These are phyloP conservation scores for Amanita jacksonii DNA, from an alignment of 768 basidiomycete species.

Conservation along the genomic window DNA sequence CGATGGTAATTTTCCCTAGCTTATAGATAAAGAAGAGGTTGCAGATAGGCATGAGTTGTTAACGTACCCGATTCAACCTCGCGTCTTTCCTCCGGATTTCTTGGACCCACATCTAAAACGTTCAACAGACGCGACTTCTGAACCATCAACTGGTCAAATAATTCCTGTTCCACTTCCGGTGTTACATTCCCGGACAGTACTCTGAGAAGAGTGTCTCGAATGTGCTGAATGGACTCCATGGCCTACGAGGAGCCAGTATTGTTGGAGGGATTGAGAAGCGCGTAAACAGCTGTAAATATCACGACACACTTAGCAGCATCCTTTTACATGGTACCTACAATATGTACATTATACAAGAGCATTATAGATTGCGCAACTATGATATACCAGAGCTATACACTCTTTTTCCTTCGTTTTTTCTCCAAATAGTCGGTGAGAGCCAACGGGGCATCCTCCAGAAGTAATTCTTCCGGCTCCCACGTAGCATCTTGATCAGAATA, in stretches of 20 bases:
- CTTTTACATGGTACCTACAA: neutral
- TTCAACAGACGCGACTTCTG: conserved; percentile 54
- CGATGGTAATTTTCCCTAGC: conserved; percentile 55
- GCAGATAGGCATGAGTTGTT: neutral
- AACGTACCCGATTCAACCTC: conserved; percentile 58
- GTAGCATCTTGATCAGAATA: conserved; percentile 42
- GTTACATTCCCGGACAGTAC: conserved; percentile 35
- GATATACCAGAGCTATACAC: no score
- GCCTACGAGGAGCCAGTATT: neutral
- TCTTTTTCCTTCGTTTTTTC: no score
- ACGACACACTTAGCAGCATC: neutral
- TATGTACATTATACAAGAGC: conserved; percentile 1
- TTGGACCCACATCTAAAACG: conserved; percentile 56
- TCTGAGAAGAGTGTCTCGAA: conserved; percentile 43
- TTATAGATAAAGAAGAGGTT: conserved; percentile 2
- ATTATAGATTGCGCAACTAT: no score
- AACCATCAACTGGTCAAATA: conserved; percentile 65
- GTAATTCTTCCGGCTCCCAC: conserved; percentile 43
- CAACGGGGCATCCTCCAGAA: conserved; percentile 40
- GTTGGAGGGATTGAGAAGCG: conserved; percentile 13
- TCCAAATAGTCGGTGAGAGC: conserved; percentile 32
- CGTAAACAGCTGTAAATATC: conserved; percentile 18
- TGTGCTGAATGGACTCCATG: conserved; percentile 54
- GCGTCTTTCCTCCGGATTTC: conserved; percentile 53
- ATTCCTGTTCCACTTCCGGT: conserved; percentile 55